Percentiles rank a stretch among this genome's conserved stretches.
phyloP scores from a whole-genome alignment of 2,329 filamentous ascomycete species.

The Diaporthe citri region DNA sequence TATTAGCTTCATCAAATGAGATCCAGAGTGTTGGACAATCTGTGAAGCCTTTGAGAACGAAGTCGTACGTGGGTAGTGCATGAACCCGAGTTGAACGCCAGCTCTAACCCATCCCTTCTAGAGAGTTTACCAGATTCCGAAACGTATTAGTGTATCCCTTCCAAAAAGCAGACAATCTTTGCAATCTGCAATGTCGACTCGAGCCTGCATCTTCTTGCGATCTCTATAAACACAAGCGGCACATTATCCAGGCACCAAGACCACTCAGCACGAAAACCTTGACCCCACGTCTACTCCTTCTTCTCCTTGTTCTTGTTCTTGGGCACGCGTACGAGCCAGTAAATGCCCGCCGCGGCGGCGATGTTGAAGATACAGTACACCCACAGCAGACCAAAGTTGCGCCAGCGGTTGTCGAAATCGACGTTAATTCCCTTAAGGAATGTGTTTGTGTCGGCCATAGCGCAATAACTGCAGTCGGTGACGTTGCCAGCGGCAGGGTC shows the following conservation, averaged over 20 bases:
- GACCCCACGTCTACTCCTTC: background rate
- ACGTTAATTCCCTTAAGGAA: background rate
- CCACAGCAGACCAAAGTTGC: slow-evolving; percentile 17
- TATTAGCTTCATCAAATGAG: background rate
- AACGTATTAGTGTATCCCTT: background rate
- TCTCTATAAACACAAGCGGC: background rate
- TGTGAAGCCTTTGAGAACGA: background rate
- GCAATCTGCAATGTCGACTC: background rate
- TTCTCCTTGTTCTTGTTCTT: background rate
- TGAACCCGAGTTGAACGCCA: background rate
- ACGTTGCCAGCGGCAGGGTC: slow-evolving; percentile 51
- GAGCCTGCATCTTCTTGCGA: background rate
- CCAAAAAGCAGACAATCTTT: background rate
- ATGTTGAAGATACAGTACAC: slow-evolving; percentile 9
- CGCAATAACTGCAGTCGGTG: slow-evolving; percentile 39
- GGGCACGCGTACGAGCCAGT: slow-evolving; percentile 13
- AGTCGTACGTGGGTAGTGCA: background rate
- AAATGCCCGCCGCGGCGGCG: background rate
- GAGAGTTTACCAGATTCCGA: background rate
- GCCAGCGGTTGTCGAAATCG: background rate
- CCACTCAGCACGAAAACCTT: background rate
- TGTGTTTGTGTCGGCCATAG: slow-evolving; percentile 49
- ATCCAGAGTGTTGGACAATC: background rate
- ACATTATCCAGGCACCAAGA: background rate
- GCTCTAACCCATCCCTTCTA: background rate